phyloP scores from a whole-genome alignment of 208 protist genomes.

The Leishmania martiniquensis region DNA sequence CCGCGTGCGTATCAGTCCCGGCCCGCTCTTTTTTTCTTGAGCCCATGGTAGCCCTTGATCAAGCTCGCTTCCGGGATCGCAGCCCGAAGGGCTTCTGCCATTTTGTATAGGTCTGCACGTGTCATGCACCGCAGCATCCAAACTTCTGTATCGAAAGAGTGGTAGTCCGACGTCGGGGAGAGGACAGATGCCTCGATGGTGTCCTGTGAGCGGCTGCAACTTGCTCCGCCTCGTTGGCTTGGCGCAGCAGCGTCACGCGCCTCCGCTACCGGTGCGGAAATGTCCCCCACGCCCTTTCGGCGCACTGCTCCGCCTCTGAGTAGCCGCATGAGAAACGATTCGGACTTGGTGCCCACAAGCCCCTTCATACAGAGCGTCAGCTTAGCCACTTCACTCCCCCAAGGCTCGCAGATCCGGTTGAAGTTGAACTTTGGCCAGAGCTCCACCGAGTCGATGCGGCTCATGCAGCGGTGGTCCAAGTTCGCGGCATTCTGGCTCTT shows the following conservation, averaged over 20 bases:
- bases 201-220: neutral
- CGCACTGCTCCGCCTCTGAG: neutral
- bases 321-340: neutral
- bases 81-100: conserved; percentile 6
- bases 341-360: conserved; percentile 13
- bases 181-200: neutral
- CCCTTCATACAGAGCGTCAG: conserved; percentile 25
- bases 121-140: conserved; percentile 27
- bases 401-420: neutral
- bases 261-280: neutral
- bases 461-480: conserved; percentile 22
- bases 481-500: conserved; percentile 9
- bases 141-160: conserved; percentile 6
- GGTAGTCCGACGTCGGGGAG: neutral
- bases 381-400: conserved; percentile 6
- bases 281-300: neutral
- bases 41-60: neutral
- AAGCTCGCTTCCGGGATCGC: neutral
- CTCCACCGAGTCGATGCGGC: conserved; percentile 19
- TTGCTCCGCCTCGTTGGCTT: neutral
- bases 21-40: neutral
- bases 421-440: conserved; percentile 13
- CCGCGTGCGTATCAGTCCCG: neutral
- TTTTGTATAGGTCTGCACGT: neutral
- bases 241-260: neutral